These are phyloP conservation scores for Athelia sp. DNA, from an alignment of 1,284 basidiomycete species.

Conservation along the genomic window DNA sequence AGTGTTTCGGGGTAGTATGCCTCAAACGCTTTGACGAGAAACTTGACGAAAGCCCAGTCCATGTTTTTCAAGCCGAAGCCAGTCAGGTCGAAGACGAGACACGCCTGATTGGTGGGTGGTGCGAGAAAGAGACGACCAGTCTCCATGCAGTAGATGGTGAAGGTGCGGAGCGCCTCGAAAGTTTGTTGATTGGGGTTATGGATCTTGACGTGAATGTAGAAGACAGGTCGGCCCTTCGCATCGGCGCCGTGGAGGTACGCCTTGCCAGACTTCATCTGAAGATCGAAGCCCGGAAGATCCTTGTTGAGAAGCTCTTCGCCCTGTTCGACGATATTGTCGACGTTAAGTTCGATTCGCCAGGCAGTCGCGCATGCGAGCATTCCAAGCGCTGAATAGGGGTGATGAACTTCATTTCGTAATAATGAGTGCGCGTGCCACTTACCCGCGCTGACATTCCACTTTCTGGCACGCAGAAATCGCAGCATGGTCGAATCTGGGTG, in stretches of 20 bases:
- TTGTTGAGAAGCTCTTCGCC: background rate
- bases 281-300: background rate
- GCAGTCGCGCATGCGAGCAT: background rate
- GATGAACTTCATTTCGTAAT: background rate
- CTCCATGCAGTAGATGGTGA: background rate
- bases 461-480: background rate
- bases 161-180: background rate
- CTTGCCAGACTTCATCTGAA: slow-evolving; percentile 1
- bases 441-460: background rate
- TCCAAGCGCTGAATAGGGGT: background rate
- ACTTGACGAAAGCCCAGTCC: background rate
- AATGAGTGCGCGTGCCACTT: background rate
- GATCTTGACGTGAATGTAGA: background rate
- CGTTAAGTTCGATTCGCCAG: background rate
- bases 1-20: background rate
- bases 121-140: background rate
- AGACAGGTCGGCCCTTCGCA: background rate
- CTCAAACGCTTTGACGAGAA: slow-evolving; percentile 1
- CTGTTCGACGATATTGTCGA: background rate
- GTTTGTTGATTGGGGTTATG: background rate
- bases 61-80: background rate
- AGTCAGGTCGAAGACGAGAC: background rate
- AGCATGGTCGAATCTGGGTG: background rate
- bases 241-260: background rate
- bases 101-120: background rate